Evolutionary conservation across 148 eudicot species (phyloP).

Genomic region (Persicaria tinctoria): DNA sequence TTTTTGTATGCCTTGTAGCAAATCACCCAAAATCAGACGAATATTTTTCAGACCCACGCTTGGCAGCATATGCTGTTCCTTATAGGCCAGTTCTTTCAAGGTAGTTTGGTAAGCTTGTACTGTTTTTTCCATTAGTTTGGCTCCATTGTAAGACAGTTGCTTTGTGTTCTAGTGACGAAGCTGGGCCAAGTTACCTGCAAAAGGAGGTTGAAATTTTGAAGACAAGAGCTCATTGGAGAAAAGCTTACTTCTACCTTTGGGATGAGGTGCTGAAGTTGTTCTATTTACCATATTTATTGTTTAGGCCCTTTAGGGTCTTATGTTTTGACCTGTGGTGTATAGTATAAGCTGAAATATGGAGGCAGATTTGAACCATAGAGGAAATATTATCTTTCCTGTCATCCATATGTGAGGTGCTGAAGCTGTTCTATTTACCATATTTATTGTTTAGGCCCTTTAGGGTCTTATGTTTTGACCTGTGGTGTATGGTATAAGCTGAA

Average conservation of each 20-base stretch:
- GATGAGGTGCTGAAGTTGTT: conserved; percentile 64
- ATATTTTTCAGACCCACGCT: conserved; percentile 78
- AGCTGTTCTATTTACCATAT: neutral
- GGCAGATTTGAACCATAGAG: neutral
- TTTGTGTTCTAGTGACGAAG: conserved; percentile 56
- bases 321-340: neutral
- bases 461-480: neutral
- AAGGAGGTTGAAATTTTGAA: conserved; percentile 68
- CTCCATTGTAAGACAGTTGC: neutral
- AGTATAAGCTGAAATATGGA: neutral
- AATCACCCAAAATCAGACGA: conserved; percentile 97
- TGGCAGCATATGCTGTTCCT: conserved; percentile 99
- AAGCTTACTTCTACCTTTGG: conserved; percentile 97
- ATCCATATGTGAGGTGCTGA: conserved; percentile 11
- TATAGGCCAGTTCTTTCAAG: conserved; percentile 57
- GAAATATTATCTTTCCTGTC: neutral
- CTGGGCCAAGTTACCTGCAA: conserved; percentile 58
- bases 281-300: neutral
- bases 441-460: neutral
- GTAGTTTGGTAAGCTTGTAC: conserved; percentile 25
- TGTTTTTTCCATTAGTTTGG: neutral
- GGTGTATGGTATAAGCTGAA: neutral
- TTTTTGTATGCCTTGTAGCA: conserved; percentile 38
- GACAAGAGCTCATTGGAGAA: conserved; percentile 79
- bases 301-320: neutral